phyloP scores from a whole-genome alignment of 1,139 yeast species.

The Sugiyamaella japonica region DNA sequence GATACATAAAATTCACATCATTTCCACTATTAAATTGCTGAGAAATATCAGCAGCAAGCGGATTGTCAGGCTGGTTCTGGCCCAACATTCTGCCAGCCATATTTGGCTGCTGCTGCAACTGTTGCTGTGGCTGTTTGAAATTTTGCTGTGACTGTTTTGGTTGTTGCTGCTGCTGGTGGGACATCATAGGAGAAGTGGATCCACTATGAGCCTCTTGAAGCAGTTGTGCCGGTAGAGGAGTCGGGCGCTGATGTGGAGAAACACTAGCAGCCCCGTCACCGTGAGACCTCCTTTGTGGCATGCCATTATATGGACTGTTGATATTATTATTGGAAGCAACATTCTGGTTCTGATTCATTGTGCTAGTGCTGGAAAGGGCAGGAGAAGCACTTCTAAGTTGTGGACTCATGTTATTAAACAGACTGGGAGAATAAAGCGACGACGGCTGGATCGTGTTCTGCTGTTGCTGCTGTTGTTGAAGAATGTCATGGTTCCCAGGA shows the following conservation, averaged over 20 bases:
- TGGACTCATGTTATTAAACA: conserved; percentile 26
- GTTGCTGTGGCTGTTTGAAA: conserved; percentile 22
- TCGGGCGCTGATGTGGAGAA: conserved; percentile 29
- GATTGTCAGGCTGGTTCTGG: conserved; percentile 10
- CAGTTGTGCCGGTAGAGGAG: conserved; percentile 32
- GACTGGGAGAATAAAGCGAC: conserved; percentile 28
- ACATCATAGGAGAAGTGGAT: conserved; percentile 25
- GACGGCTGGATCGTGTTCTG: conserved; percentile 27
- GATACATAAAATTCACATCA: conserved; percentile 21
- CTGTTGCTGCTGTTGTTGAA: conserved; percentile 11
- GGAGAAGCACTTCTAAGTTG: conserved; percentile 21
- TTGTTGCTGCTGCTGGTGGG: conserved; percentile 19
- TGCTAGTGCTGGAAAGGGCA: conserved; percentile 14
- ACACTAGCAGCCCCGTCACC: conserved; percentile 21
- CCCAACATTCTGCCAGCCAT: background rate
- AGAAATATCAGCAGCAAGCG: conserved; percentile 7
- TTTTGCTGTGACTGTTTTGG: conserved; percentile 17
- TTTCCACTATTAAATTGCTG: conserved; percentile 19
- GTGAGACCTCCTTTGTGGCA: conserved; percentile 22
- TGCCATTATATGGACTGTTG: conserved; percentile 19
- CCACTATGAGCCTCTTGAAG: conserved; percentile 32
- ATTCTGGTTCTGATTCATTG: conserved; percentile 7
- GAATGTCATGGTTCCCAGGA: conserved; percentile 7
- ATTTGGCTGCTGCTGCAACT: conserved; percentile 17
- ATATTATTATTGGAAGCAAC: conserved; percentile 11